Evolutionary conservation across 495 filamentous ascomycete species (phyloP), one percentile per base, ranked within the genome.

Genomic region (Penicillium odoratum): DNA sequence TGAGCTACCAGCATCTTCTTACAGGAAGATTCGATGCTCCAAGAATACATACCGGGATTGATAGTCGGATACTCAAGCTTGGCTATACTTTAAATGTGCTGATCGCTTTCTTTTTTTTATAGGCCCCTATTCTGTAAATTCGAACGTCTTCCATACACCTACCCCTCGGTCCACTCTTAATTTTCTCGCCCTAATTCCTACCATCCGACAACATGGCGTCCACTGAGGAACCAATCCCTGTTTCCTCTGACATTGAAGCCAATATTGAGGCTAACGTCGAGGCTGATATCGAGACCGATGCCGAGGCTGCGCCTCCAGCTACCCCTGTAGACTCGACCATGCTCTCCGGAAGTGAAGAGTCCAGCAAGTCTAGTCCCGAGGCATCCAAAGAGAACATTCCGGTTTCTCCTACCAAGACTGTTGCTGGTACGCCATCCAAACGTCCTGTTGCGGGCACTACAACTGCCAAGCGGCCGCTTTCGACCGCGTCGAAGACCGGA

Each of bases 261-360:
- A 21, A 36, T 36, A 11, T 36, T 10, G 31, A 33, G 31, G 31
- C 31, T 13, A 11, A 36, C 7, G 46, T 61, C 31, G 71, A 76
- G 29, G 47, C 28, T 9, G 18, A 3, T 7, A 4, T 31, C 33
- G 59, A 74, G 57, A 48, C 58, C 2, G 68, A 71, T 9, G 50
- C 61, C 16, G 73, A 78, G 25, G 61, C 62, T 46, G 66, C 64
- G 25, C 67, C 74, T 26, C 75, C 76, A 7, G 72, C 72, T 16
- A 78, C 77, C 40, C 75, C 75, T 6, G 69, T 76, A 26, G 74
- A 77, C 28, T 69, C 73, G 18, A 66, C 66, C 11, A 21, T 72
- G 26, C 48, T 74, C 25, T 77, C 77, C n/a, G 73, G 71, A 18
- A 64, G 68, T 33, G 75, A 79, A 48, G 76, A 75, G 18, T 57